phyloP scores from a whole-genome alignment of 108 stramenopile species.

The Fragilaria crotonensis region DNA sequence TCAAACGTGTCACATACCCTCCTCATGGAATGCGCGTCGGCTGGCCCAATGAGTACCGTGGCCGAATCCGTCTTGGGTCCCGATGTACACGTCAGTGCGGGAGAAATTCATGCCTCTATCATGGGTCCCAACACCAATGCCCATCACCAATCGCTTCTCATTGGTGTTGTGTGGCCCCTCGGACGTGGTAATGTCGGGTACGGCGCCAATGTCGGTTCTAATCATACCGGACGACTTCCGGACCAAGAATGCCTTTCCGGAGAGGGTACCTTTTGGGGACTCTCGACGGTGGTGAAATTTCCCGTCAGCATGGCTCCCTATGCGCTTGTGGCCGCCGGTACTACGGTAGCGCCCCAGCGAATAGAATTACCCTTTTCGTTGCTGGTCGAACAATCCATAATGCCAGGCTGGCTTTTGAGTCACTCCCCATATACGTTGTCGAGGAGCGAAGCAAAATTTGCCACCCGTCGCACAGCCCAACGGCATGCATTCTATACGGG shows the following conservation, averaged over 20 bases:
- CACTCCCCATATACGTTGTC: constrained; percentile 81
- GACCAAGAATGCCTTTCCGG: constrained; percentile 89
- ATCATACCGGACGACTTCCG: constrained; percentile 91
- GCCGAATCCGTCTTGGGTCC: constrained; percentile 72
- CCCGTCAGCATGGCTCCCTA: constrained; percentile 92
- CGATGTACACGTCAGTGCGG: constrained; percentile 69
- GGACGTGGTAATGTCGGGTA: constrained; percentile 95
- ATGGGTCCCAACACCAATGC: constrained; percentile 86
- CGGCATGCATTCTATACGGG: constrained; percentile 70
- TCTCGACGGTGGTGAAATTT: constrained; percentile 78
- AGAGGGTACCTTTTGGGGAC: constrained; percentile 93
- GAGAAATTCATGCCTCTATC: constrained; percentile 73
- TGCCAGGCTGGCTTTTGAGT: constrained; percentile 87
- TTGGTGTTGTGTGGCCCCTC: constrained; percentile 84
- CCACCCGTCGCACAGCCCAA: constrained; percentile 56
- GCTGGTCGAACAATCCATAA: constrained; percentile 41
- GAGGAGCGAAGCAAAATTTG: constrained; percentile 79
- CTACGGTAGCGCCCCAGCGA: constrained; percentile 69
- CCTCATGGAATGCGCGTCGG: constrained; percentile 62
- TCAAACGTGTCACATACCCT: constrained; percentile 41
- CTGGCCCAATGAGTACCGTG: constrained; percentile 62
- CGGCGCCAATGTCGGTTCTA: constrained; percentile 91
- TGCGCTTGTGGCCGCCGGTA: constrained; percentile 88
- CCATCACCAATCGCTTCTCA: constrained; percentile 87
- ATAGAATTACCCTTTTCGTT: constrained; percentile 86